Conservation (phyloP, 2,329 filamentous ascomycete species). For the Sclerotinia nivalis region DNA sequence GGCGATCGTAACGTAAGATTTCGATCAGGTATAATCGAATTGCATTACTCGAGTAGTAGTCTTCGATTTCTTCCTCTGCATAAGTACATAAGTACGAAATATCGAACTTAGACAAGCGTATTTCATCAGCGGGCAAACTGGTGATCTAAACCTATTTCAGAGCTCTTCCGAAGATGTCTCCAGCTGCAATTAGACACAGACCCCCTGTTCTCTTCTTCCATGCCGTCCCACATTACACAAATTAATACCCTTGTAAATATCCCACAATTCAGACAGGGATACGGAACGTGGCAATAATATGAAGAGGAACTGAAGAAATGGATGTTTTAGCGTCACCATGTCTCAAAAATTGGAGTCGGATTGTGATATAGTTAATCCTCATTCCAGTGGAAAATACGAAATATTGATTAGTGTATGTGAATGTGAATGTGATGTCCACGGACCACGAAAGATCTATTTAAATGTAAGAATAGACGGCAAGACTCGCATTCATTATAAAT, state of each 20-base stretch:
- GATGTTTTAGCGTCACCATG: too few species aligned
- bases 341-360: too few species aligned
- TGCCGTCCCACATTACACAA: background rate
- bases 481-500: background rate
- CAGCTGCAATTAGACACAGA: background rate
- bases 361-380: too few species aligned
- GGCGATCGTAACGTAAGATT: background rate
- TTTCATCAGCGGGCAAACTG: background rate
- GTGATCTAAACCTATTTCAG: slow-evolving; percentile 5
- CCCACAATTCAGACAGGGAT: slow-evolving; percentile 2
- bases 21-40: background rate
- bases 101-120: background rate
- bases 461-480: background rate
- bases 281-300: background rate
- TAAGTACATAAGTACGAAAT: too few species aligned
- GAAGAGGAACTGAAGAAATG: background rate
- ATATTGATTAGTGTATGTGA: too few species aligned
- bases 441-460: too few species aligned
- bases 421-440: too few species aligned
- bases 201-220: background rate
- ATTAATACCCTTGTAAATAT: background rate
- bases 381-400: too few species aligned
- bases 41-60: background rate
- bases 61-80: slow-evolving; percentile 4
- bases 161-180: background rate